Base-by-base conservation (phyloP, 495 filamentous ascomycete species). In the Arthonia radiata region DNA sequence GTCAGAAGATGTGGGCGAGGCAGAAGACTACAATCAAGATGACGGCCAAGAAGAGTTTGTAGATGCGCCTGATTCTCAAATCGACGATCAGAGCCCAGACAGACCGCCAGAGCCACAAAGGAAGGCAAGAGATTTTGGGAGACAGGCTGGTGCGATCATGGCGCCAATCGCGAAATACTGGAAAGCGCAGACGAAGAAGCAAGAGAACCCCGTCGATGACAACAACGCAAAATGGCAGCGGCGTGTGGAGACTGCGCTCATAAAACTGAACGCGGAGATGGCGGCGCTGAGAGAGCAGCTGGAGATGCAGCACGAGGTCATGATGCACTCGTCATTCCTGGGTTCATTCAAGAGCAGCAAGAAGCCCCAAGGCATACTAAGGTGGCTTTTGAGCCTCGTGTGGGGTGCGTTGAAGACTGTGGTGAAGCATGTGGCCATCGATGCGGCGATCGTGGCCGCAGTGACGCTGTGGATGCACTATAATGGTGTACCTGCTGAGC, bases 241-340 rank as follows among this genome's bases (percentile, higher is more conserved):
- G 33, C 58, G 73, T 31, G 76, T 94, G 35, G 83, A 94, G 49
- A 62, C 72, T 23, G 78, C 80, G 16, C 63, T 94, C 30, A 71
- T 82, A 23, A 75, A 75, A 38, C 70, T 97, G 55, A 86, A 81
- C 22, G 71, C 82, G 9, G 86, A 97, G 48, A 65, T 94, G 11
- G 78, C 86, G 3, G 86, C 86, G n/a, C 53, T 92, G 35, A 61
- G 86, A 13, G 86, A 97, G 47, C 77, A 91, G 42, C 72, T 93
- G 35, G 75, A 89, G 29, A 59, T 64, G 2, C 56, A 22, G 11
- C 19, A 6, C 19, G 6, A 22, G 6, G 19, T 6, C 19, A 7
- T 22, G 7, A 11, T 11, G 7, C 7, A 6, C 19, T 22, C 7
- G 7, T 22, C 11, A 6, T 22, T 22, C 19, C 19, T 22, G 7